Base-by-base conservation (phyloP, 441 rosid species). In the Kokia cookei region DNA sequence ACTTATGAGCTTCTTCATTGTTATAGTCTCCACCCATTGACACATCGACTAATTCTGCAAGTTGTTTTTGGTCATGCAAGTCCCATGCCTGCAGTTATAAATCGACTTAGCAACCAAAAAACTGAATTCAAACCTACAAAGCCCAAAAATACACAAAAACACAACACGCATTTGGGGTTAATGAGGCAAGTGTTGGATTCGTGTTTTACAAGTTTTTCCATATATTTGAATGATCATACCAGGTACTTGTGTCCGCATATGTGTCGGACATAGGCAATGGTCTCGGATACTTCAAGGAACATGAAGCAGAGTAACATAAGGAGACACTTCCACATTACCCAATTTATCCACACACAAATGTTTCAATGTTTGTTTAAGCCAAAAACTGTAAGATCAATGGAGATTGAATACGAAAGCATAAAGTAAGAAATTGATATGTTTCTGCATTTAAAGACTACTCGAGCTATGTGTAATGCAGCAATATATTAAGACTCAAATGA, bases 81-180 rank as follows among this genome's bases (percentile, higher is more conserved):
- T 54, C 54, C 90, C 92, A 90, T 54, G 80, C 88, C 94, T 90
- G 83, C 76, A 78, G n/a, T 58, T 60, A 3, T 22, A 65, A 27
- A 58, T 65, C 64, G 9, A 7, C 29, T 68, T 24, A 48, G 54
- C 65, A 8, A 66, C 7, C 43, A n/a, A 3, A 48, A 58, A 67
- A 48, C 45, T 26, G 15, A 68, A 50, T 15, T 48, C 14, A 48
- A 67, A 67, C 58, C 27, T 42, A 27, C 48, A 47, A 69, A 51
- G 19, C 27, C 43, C 29, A 17, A 10, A 22, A 59, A 45, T 8
- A 24, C 73, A 58, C 48, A 17, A 35, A 15, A 69, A 37, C 29
- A 26, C 57, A 71, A 9, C 3, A 63, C 8, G 50, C 51, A 73
- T 37, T n/a, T 42, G 10, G 42, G 10, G 24, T 24, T 58, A 66